phyloP scores from a whole-genome alignment of 2,329 filamentous ascomycete species.

The Aspergillus sp. region DNA sequence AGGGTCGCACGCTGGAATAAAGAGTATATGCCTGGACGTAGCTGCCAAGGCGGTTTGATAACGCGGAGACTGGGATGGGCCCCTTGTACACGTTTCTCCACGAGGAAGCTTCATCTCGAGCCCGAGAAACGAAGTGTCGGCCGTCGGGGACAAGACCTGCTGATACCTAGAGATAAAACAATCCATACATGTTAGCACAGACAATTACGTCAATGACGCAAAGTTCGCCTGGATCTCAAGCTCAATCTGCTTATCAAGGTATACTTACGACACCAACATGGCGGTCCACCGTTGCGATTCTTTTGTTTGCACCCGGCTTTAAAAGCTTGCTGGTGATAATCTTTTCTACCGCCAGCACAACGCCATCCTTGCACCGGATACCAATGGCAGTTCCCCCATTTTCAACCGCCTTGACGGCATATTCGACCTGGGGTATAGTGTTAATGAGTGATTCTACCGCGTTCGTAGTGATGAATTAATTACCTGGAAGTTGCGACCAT shows the following conservation, averaged over 20 bases:
- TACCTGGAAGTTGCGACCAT: conserved; percentile 98
- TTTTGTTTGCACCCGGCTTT: conserved; percentile 93
- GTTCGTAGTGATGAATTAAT: neutral
- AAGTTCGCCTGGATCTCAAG: neutral
- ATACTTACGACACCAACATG: conserved; percentile 84
- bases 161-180: conserved; percentile 65
- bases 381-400: conserved; percentile 95
- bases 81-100: conserved; percentile 95
- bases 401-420: conserved; percentile 97
- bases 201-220: neutral
- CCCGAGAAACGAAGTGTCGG: conserved; percentile 89
- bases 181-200: conserved; percentile 5
- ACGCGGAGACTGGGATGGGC: conserved; percentile 82
- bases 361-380: conserved; percentile 94
- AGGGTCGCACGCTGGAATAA: conserved; percentile 93
- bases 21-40: conserved; percentile 98
- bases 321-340: conserved; percentile 92
- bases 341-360: conserved; percentile 96
- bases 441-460: conserved; percentile 13
- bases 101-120: conserved; percentile 85
- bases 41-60: conserved; percentile 89
- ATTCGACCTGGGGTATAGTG: conserved; percentile 66
- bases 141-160: conserved; percentile 94
- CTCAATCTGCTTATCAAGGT: neutral
- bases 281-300: conserved; percentile 90